Conservation (phyloP, 345 rosid genomes). For the Aquilaria yunnanensis region DNA sequence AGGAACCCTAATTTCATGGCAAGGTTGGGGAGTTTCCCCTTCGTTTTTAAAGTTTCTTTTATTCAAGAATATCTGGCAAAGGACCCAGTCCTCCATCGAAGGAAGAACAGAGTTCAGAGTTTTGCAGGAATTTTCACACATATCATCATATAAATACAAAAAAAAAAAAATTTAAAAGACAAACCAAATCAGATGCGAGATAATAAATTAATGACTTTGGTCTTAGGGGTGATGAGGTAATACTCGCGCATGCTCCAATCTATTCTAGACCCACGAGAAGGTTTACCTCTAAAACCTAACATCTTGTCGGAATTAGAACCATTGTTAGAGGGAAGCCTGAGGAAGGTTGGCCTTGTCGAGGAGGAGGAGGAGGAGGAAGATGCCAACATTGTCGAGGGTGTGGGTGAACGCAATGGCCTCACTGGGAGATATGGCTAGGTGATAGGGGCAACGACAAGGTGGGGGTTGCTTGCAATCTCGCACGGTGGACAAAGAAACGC, state of each 20-base stretch:
- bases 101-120: constrained; percentile 16
- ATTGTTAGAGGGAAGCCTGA: no score
- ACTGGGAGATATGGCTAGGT: no score
- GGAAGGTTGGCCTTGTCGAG: no score
- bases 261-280: constrained; percentile 75
- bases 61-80: constrained; percentile 90
- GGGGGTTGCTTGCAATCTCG: no score
- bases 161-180: neutral
- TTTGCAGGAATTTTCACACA: constrained; percentile 25
- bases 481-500: no score
- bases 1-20: constrained; percentile 27
- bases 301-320: no score
- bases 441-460: no score
- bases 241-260: constrained; percentile 98
- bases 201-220: constrained; percentile 16
- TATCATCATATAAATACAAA: constrained; percentile 1
- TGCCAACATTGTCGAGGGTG: no score
- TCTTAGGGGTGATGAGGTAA: constrained; percentile 35
- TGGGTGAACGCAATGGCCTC: no score
- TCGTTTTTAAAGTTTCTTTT: constrained; percentile 55
- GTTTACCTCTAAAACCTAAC: constrained; percentile 74
- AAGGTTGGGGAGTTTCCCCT: constrained; percentile 21
- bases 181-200: neutral
- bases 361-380: no score
- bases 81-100: constrained; percentile 73